Evolutionary conservation across 192 early-diverging fungal genomes (phyloP).

Genomic region (Podila horticola): DNA sequence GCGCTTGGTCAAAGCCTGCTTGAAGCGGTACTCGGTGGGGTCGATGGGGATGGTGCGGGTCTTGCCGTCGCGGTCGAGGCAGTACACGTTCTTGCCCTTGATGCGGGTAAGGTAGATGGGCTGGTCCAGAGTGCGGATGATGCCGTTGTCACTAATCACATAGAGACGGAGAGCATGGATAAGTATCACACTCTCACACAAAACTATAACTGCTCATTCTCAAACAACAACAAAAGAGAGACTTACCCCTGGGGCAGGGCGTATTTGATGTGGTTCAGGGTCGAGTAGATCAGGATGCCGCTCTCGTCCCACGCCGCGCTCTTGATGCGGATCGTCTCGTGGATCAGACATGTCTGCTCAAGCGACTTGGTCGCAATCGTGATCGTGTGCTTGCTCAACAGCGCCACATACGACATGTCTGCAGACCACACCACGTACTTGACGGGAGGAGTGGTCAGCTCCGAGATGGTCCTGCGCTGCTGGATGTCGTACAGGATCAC

Average conservation of each 20-base stretch:
- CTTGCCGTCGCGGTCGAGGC: constrained; percentile 91
- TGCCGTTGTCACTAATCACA: constrained; percentile 87
- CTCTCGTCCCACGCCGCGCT: constrained; percentile 95
- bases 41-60: constrained; percentile 90
- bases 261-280: constrained; percentile 99
- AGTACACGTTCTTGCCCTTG: constrained; percentile 86
- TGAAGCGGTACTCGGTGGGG: constrained; percentile 99
- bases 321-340: constrained; percentile 99
- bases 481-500: constrained; percentile 95
- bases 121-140: constrained; percentile 96
- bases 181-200: no score
- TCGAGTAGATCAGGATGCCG: constrained; percentile 94
- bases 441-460: constrained; percentile 85
- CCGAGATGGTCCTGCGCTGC: constrained; percentile 76
- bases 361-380: constrained; percentile 89
- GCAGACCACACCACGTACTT: constrained; percentile 96
- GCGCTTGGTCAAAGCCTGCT: constrained; percentile 87
- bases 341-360: constrained; percentile 89
- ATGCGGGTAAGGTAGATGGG: constrained; percentile 92
- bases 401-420: constrained; percentile 88
- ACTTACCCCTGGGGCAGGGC: constrained; percentile 89
- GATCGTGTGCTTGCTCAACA: constrained; percentile 97
- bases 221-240: no score
- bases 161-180: background rate
- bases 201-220: constrained; percentile 3